Conservation (phyloP, 495 filamentous ascomycete species). For the Aspergillus olivimuriae region DNA sequence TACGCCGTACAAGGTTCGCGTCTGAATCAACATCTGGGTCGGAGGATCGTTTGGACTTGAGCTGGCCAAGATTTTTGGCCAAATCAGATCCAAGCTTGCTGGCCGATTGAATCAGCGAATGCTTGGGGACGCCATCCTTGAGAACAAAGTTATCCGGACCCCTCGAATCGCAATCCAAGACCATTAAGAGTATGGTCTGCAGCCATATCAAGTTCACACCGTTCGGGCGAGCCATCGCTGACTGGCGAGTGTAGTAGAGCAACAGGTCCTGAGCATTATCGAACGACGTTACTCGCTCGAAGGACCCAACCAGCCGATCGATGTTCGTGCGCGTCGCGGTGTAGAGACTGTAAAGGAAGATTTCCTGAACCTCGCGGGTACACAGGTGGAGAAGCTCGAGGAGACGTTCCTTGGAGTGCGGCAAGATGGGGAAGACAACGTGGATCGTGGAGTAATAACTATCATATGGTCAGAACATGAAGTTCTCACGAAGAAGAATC, state of each 20-base stretch:
- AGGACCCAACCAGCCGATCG: constrained; percentile 28
- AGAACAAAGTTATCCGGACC: constrained; percentile 40
- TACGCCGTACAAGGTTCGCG: constrained; percentile 60
- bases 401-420: constrained; percentile 57
- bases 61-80: constrained; percentile 35
- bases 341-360: constrained; percentile 65
- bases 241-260: constrained; percentile 51
- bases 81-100: constrained; percentile 36
- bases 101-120: constrained; percentile 34
- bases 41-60: constrained; percentile 27
- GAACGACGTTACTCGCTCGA: constrained; percentile 36
- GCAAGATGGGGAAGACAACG: constrained; percentile 66
- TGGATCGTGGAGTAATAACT: constrained; percentile 72
- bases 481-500: no score
- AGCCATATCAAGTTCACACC: constrained; percentile 37
- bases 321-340: constrained; percentile 36
- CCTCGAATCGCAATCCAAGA: constrained; percentile 39
- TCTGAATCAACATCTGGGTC: constrained; percentile 60
- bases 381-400: constrained; percentile 55
- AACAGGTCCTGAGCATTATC: constrained; percentile 39
- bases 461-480: no score
- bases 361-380: constrained; percentile 56
- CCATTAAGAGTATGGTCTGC: constrained; percentile 39
- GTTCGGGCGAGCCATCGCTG: constrained; percentile 28
- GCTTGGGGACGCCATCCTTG: constrained; percentile 39